Base-by-base conservation (phyloP, 768 basidiomycete species). In the Leccinum olivaceopallidum region DNA sequence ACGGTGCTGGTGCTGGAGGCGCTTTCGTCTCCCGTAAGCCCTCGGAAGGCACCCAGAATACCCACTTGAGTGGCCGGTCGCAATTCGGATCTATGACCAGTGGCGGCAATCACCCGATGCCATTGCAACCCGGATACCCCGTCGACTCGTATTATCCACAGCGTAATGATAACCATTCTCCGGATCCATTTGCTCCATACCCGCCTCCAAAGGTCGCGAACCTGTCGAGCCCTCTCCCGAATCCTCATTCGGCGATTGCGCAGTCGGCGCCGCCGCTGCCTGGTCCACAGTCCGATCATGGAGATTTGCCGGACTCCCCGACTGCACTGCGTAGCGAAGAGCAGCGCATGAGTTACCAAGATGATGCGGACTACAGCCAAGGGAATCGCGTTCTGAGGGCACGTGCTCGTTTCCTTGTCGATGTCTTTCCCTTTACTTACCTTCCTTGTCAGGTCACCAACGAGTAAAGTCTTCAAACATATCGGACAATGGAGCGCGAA, bases 171-270 rank as follows among this genome's bases (percentile, higher is more conserved):
- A 51, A 70, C 20, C 59, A 47, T 3, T 62, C 57, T 22, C 62
- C 60, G 1, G 75, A 70, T 53, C 70, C 76, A 34, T 77, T 76
- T 55, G 70, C 73, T 36, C 60, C 61, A 53, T 67, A 71, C 57
- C 70, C 52, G n/a, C 73, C 47, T 20, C 44, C 44, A 47, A 47
- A 47, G n/a, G 39, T 22, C 50, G 3, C 57, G 7, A 10, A 60
- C 4, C 4, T 10, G 20, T 28, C 62, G 5, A 26, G 50, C 36
- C 26, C 60, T 1, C 54, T 74, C 28, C 63, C 63, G 18, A 74
- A 71, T 59, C 66, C 74, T n/a, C 37, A 71, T 32, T 22, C 37
- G 14, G 1, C 7, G 2, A n/a, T 26, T 18, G 24, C 22, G 9
- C 44, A 64, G 20, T 63, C 65, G 0, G 60, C 69, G 1, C 52